Evolutionary conservation across 768 basidiomycete species (phyloP), one percentile per base, ranked within the genome.

Genomic region (Leccinum rimulosum): DNA sequence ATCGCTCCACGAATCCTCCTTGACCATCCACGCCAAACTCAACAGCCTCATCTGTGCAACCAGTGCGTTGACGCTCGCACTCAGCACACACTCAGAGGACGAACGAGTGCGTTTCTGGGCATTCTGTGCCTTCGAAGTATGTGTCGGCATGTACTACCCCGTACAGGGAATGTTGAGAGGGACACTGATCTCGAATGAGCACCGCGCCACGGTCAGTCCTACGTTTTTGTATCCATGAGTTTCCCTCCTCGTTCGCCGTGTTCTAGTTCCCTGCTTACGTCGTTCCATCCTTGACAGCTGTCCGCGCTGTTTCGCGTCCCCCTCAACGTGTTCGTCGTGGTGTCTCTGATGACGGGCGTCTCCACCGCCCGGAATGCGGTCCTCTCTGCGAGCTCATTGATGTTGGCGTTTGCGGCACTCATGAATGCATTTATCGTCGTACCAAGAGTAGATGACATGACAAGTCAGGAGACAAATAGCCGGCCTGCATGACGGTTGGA

Each of bases 81-180:
- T 75, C 17, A 82, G 82, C 65, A 76, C 85, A 31, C 66, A 71
- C 11, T 79, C 76, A 8, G 59, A 64, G 12, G 73, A 73, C 58
- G 83, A 84, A 58, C 76, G 77, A 36, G 60, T 77, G 19, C 80
- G 88, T 4, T 90, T 89, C 65, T 88, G 82, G 81, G 82, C 86
- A 14, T 91, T 91, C 65, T 89, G 89, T 63, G 73, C 80, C 14
- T 91, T 89, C 61, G 88, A 91, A 69, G 86, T 82, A 15, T 89
- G 86, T 67, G 89, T 90, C 7, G 88, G 88, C 50, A 82, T 88
- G 83, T 90, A 90, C 66, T 90, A 90, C 66, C 88, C 88, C 25
- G 82, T 89, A 31, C 88, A 90, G 58, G 88, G 88, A 30, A 89
- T 87, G 80, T 73, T 90, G 22, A 79, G 86, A 43, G 86, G 88